These are phyloP conservation scores for Trypanosoma rangeli DNA, from an alignment of 208 protist species.

Conservation along the genomic window DNA sequence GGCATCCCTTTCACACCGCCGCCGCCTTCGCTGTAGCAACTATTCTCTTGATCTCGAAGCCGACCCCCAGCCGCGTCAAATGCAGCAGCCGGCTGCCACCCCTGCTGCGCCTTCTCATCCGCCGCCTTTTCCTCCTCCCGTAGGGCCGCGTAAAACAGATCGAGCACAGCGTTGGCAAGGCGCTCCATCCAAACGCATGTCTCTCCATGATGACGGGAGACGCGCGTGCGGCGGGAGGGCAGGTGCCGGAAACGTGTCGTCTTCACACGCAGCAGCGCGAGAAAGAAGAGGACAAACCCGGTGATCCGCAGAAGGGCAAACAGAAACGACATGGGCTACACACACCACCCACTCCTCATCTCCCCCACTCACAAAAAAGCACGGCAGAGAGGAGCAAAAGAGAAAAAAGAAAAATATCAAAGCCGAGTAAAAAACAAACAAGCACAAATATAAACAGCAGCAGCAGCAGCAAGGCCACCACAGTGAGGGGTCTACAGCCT, in stretches of 20 bases:
- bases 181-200: conserved; percentile 75
- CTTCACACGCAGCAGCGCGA: conserved; percentile 53
- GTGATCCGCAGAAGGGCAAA: conserved; percentile 28
- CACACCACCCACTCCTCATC: conserved; percentile 21
- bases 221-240: conserved; percentile 70
- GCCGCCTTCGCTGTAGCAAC: background rate
- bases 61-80: background rate
- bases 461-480: no score
- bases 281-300: conserved; percentile 33
- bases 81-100: background rate
- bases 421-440: background rate
- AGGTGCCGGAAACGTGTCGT: conserved; percentile 71
- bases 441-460: no score
- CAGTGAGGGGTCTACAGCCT: no score
- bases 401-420: conserved; percentile 4
- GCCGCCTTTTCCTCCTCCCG: conserved; percentile 18
- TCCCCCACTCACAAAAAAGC: background rate
- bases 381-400: background rate
- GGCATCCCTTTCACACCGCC: background rate
- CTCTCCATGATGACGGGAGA: conserved; percentile 74
- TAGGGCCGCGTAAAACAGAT: conserved; percentile 49
- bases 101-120: conserved; percentile 2
- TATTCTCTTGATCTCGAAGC: background rate
- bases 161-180: conserved; percentile 49
- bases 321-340: conserved; percentile 18